A percentile compares a stretch with the other conserved stretches of the same genome.
Conservation (phyloP, 2,329 filamentous ascomycete genomes). For the Ophiocordyceps sinensis region DNA sequence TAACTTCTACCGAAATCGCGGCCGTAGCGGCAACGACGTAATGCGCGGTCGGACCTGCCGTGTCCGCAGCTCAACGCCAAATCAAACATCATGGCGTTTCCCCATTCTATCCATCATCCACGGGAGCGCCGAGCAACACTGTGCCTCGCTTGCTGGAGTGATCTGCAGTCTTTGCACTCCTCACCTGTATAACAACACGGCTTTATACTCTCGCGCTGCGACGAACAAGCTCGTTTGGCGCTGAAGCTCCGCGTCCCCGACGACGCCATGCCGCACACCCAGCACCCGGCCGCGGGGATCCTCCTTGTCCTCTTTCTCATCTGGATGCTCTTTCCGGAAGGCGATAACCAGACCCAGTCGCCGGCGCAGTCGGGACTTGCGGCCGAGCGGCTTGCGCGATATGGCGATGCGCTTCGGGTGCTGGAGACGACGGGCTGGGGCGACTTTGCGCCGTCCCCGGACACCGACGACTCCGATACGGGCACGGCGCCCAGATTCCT, state of each 20-base stretch:
- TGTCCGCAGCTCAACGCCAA: no score
- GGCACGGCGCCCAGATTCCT: conserved; percentile 28
- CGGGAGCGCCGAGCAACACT: no score
- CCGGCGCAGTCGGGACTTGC: conserved; percentile 20
- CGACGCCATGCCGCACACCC: conserved; percentile 27
- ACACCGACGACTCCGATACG: conserved; percentile 6
- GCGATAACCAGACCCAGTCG: conserved; percentile 18
- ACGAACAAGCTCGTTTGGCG: not conserved
- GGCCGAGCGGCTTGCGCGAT: conserved; percentile 32
- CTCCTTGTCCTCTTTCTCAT: conserved; percentile 20
- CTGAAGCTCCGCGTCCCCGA: conserved; percentile 1
- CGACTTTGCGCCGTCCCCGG: conserved; percentile 36
- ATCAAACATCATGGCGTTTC: no score
- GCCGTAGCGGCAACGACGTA: not conserved
- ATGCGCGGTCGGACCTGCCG: no score
- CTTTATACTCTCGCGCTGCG: no score
- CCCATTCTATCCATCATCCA: no score
- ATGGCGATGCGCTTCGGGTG: conserved; percentile 34
- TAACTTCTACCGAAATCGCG: not conserved
- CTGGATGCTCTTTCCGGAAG: conserved; percentile 23
- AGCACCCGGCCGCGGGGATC: conserved; percentile 21
- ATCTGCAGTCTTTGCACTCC: no score
- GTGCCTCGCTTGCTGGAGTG: no score
- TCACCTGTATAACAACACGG: no score
- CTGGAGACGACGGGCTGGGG: conserved; percentile 45